Conservation (phyloP, 2,329 filamentous ascomycete genomes). For the Neopestalotiopsis sp. region DNA sequence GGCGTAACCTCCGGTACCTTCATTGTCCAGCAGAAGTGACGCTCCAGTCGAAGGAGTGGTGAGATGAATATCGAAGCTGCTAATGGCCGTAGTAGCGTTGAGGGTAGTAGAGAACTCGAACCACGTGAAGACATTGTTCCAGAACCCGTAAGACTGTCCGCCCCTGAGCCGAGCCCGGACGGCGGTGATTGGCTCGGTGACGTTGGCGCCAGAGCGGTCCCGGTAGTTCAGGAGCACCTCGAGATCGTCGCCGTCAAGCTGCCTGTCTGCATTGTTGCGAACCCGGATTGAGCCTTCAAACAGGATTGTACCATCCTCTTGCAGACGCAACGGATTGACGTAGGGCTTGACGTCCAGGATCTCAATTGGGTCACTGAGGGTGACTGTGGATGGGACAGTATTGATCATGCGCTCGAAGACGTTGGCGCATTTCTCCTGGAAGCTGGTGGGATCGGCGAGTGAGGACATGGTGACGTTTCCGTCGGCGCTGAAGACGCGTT, state of each 20-base stretch:
- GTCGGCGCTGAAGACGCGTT: slow-evolving; percentile 49
- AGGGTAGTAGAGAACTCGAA: neutral
- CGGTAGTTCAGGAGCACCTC: neutral
- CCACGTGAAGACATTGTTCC: neutral
- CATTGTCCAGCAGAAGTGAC: neutral
- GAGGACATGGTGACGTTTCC: slow-evolving; percentile 47
- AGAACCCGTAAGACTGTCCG: slow-evolving; percentile 2
- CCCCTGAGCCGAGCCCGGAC: neutral
- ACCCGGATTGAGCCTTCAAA: slow-evolving; percentile 36
- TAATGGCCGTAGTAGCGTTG: neutral
- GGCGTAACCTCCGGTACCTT: neutral
- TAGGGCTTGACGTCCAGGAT: slow-evolving; percentile 40
- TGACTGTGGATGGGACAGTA: slow-evolving; percentile 38
- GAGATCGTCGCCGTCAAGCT: slow-evolving; percentile 2
- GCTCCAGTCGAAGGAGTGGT: neutral
- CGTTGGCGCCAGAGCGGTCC: neutral
- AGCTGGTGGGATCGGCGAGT: slow-evolving; percentile 42
- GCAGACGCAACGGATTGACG: slow-evolving; percentile 31
- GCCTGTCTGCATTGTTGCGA: slow-evolving; percentile 2
- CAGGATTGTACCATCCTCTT: slow-evolving; percentile 29
- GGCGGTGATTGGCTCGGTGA: neutral
- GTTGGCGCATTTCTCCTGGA: slow-evolving; percentile 38
- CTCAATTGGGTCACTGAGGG: slow-evolving; percentile 35
- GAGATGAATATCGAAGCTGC: slow-evolving; percentile 7
- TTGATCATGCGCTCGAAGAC: slow-evolving; percentile 42